Base-by-base conservation (phyloP, 805 yeast genomes). In the Ogataea trehalophila region DNA sequence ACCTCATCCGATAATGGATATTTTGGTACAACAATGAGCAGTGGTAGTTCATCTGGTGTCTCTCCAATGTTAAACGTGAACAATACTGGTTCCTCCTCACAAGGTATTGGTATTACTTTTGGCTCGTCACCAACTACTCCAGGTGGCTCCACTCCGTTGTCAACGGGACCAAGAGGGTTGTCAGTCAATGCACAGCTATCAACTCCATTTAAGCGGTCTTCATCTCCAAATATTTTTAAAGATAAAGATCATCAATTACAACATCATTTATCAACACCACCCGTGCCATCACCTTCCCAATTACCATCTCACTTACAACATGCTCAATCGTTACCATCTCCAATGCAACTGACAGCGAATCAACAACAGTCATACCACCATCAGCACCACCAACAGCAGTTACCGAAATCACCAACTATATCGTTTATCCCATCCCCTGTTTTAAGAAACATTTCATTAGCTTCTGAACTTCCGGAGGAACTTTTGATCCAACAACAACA, bases 1-100 rank as follows among this genome's bases (percentile, higher is more conserved):
- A 67, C 76, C 1, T 71, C 81, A 0, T 72, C 80, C 2, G 73
- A 79, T 5, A 80, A 54, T 20, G 60, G 61, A 5, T 53, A 50
- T 39, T 52, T 44, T 45, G 42, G 31, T 9, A 9, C 31, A 26
- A 26, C 9, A 3, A 26, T 26, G 31, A 26, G 31, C 31, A 26
- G 31, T 26, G 31, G 31, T 26, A 26, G 31, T 26, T 26, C 31
- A 26, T 26, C 48, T 18, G 48, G 45, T 23, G 37, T 45, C 13
- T 37, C 46, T 15, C 22, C 39, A 13, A 33, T 37, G 20, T 15
- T 43, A 6, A 48, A 43, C 18, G 31, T 38, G 5, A 48, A 18
- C 16, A 22, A n/a, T 16, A 39, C 58, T 4, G 55, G 55, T 7
- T 48, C 59, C 2, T 52, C 58, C 4, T 20, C 42, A 0, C 31